phyloP scores from a whole-genome alignment of 2,329 filamentous ascomycete species.

The Trichophyton rubrum region DNA sequence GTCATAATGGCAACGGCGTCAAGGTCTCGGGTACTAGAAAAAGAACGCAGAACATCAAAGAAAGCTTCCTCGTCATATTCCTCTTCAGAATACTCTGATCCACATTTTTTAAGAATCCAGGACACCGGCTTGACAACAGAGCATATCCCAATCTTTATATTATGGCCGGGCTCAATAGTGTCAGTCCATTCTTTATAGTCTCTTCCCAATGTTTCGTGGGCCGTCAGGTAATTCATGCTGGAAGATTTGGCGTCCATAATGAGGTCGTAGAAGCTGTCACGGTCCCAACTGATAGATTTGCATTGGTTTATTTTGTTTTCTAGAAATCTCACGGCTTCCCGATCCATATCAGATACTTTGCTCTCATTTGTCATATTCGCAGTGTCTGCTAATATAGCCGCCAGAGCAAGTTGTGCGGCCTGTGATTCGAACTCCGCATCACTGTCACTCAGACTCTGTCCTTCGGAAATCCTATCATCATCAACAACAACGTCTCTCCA shows the following conservation, averaged over 20 bases:
- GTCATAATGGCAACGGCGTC: conserved; percentile 50
- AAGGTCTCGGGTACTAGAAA: conserved; percentile 35
- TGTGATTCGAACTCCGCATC: conserved; percentile 26
- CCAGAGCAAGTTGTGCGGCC: conserved; percentile 29
- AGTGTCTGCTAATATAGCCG: conserved; percentile 35
- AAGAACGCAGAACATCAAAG: conserved; percentile 31
- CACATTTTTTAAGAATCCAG: conserved; percentile 40
- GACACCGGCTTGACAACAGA: conserved; percentile 45
- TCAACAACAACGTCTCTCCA: conserved; percentile 22
- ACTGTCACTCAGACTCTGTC: conserved; percentile 5
- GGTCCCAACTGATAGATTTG: conserved; percentile 28
- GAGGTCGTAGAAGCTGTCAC: conserved; percentile 39
- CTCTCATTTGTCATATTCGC: conserved; percentile 32
- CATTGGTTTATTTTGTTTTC: conserved; percentile 31
- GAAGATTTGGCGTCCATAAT: conserved; percentile 44
- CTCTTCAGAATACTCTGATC: conserved; percentile 10
- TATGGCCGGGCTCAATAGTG: conserved; percentile 6
- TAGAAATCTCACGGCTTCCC: conserved; percentile 40
- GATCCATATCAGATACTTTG: conserved; percentile 37
- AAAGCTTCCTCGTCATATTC: conserved; percentile 21
- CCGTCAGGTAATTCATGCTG: conserved; percentile 39
- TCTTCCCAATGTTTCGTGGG: conserved; percentile 46
- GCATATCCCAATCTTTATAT: conserved; percentile 43
- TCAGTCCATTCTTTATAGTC: conserved; percentile 53
- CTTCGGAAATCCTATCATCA: conserved; percentile 14